Conservation (phyloP, 495 filamentous ascomycete genomes). For the Tetracladium marchalianum region DNA sequence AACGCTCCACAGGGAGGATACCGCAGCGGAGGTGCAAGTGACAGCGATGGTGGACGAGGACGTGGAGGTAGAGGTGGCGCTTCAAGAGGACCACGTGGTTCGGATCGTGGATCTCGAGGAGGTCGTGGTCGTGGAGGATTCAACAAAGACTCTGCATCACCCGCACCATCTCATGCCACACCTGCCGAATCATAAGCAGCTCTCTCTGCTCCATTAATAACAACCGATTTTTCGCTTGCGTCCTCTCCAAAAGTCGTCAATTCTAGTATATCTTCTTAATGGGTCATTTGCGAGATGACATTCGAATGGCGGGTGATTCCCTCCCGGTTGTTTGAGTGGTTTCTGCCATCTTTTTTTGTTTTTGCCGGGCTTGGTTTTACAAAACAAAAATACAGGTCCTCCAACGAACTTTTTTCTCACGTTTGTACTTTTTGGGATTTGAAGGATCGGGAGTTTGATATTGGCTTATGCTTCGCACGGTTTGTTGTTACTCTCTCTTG, state of each 20-base stretch:
- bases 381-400: too few species aligned
- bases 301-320: too few species aligned
- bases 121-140: conserved; percentile 52
- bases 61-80: conserved; percentile 56
- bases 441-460: conserved; percentile 19
- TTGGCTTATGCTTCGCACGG: conserved; percentile 20
- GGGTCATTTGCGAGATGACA: conserved; percentile 13
- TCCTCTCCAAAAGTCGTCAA: conserved; percentile 21
- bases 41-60: conserved; percentile 58
- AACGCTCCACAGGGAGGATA: conserved; percentile 53
- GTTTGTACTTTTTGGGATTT: conserved; percentile 13
- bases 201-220: conserved; percentile 4
- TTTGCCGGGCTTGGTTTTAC: too few species aligned
- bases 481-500: neutral
- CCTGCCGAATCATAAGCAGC: conserved; percentile 34
- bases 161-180: conserved; percentile 41
- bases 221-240: conserved; percentile 7
- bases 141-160: conserved; percentile 38
- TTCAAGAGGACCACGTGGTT: conserved; percentile 43
- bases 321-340: too few species aligned
- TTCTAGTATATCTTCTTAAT: conserved; percentile 23
- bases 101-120: conserved; percentile 45
- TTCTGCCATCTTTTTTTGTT: too few species aligned
- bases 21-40: conserved; percentile 62
- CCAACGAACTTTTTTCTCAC: too few species aligned